Percentiles rank a stretch among this genome's conserved stretches.
These are phyloP conservation scores for Brassica balearica DNA, from an alignment of 441 rosid genomes.

Conservation along the genomic window DNA sequence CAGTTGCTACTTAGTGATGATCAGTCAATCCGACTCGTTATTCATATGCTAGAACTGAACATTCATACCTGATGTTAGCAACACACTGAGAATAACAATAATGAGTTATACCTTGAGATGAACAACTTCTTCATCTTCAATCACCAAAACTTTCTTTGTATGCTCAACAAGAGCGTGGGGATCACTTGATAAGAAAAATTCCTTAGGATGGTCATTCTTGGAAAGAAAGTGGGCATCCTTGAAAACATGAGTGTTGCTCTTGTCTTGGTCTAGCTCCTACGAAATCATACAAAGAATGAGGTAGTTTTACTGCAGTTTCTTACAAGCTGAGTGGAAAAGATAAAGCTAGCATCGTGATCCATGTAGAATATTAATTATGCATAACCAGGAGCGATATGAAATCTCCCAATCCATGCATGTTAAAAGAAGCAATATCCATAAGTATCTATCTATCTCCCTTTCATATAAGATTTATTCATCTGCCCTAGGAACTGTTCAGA, in stretches of 20 bases:
- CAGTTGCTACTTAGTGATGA: background rate
- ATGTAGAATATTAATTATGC: background rate
- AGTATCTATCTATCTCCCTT: background rate
- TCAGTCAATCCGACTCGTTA: slow-evolving; percentile 9
- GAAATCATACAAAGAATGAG: slow-evolving; percentile 14
- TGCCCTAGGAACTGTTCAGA: background rate
- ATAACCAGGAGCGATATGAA: slow-evolving; percentile 1
- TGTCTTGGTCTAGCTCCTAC: slow-evolving; percentile 70
- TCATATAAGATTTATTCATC: background rate
- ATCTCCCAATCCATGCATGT: too few relatives aligned
- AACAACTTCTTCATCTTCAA: slow-evolving; percentile 97
- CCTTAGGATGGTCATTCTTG: slow-evolving; percentile 74
- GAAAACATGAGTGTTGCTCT: slow-evolving; percentile 55
- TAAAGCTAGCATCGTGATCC: slow-evolving; percentile 26
- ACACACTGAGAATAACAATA: background rate
- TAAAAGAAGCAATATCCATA: slow-evolving; percentile 8
- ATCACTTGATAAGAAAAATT: slow-evolving; percentile 92
- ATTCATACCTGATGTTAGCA: background rate
- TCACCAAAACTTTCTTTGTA: slow-evolving; percentile 86
- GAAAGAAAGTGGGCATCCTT: slow-evolving; percentile 72
- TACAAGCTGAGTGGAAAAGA: slow-evolving; percentile 4
- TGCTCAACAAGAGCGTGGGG: slow-evolving; percentile 93
- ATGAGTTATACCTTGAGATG: slow-evolving; percentile 75
- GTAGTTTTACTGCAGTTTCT: slow-evolving; percentile 21
- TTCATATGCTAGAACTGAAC: slow-evolving; percentile 6